Percentiles rank a stretch among this genome's conserved stretches.
phyloP scores from a whole-genome alignment of 768 basidiomycete species.

The Crepidotus variabilis region DNA sequence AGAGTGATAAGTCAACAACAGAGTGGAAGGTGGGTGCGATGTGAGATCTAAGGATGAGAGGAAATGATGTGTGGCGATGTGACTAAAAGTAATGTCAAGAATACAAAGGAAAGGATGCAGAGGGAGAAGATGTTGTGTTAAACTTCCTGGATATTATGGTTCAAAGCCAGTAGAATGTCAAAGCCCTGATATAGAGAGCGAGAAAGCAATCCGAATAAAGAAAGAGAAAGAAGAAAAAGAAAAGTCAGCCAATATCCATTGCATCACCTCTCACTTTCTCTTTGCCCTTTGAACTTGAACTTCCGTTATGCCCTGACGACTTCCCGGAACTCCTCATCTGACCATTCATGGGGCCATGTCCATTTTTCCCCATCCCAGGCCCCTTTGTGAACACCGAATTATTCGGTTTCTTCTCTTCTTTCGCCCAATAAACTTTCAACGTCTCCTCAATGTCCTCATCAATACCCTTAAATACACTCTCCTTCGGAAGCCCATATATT shows the following conservation, averaged over 20 bases:
- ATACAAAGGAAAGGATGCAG: no score
- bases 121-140: no score
- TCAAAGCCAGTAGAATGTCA: background rate
- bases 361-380: constrained; percentile 15
- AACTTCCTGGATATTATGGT: no score
- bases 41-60: no score
- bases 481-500: constrained; percentile 74
- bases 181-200: background rate
- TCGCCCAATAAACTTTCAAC: constrained; percentile 13
- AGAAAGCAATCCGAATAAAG: constrained; percentile 10
- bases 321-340: no score
- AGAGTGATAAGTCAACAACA: no score
- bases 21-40: no score
- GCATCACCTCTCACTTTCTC: constrained; percentile 48
- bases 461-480: constrained; percentile 73
- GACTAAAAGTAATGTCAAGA: no score
- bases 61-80: no score
- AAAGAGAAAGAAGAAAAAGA: constrained; percentile 6
- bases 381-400: constrained; percentile 16
- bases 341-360: constrained; percentile 8
- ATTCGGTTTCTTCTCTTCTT: constrained; percentile 16
- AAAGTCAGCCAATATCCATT: constrained; percentile 64
- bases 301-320: no score
- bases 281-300: constrained; percentile 37
- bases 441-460: constrained; percentile 56